A percentile compares a stretch with the other conserved stretches of the same genome.
These are phyloP conservation scores for Vitis hybrid DNA, from an alignment of 177 flowering plant genomes.

Conservation along the genomic window DNA sequence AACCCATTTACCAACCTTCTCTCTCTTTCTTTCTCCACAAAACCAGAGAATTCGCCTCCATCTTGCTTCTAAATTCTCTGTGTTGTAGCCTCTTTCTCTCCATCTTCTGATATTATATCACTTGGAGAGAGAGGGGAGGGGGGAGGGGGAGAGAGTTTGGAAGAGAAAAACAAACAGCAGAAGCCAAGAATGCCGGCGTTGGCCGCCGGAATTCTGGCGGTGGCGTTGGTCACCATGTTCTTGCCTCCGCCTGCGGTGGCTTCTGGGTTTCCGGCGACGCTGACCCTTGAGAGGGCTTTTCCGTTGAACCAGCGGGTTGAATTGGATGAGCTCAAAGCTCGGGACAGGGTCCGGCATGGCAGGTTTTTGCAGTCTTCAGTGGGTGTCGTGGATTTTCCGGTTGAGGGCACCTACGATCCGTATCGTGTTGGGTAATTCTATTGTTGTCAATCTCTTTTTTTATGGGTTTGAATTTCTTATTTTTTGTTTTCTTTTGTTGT, in stretches of 20 bases:
- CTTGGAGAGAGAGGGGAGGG: not conserved
- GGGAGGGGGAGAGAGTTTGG: not conserved
- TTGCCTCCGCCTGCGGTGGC: slow-evolving; percentile 20
- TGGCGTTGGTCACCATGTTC: slow-evolving; percentile 18
- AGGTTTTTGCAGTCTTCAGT: slow-evolving; percentile 57
- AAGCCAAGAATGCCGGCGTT: slow-evolving; percentile 21
- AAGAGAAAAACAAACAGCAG: not conserved
- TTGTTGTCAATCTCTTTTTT: not conserved
- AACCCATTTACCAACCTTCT: not conserved
- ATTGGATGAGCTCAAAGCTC: slow-evolving; percentile 52
- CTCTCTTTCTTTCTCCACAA: not conserved
- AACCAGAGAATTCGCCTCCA: not conserved
- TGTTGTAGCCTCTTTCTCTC: no score
- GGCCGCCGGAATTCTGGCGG: slow-evolving; percentile 17
- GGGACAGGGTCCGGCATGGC: slow-evolving; percentile 68
- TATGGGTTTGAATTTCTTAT: not conserved
- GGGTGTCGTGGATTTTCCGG: slow-evolving; percentile 86
- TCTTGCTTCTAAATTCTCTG: not conserved
- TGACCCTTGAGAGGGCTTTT: slow-evolving; percentile 69
- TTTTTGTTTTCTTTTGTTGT: not conserved
- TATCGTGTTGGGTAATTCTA: slow-evolving; percentile 68
- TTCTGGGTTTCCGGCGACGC: slow-evolving; percentile 38
- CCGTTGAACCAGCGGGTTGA: slow-evolving; percentile 42
- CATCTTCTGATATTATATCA: not conserved
- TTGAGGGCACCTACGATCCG: slow-evolving; percentile 76